A percentile compares a stretch with the other conserved stretches of the same genome.
Conservation (phyloP, 2,329 filamentous ascomycete genomes). For the Blumeriella jaapii region DNA sequence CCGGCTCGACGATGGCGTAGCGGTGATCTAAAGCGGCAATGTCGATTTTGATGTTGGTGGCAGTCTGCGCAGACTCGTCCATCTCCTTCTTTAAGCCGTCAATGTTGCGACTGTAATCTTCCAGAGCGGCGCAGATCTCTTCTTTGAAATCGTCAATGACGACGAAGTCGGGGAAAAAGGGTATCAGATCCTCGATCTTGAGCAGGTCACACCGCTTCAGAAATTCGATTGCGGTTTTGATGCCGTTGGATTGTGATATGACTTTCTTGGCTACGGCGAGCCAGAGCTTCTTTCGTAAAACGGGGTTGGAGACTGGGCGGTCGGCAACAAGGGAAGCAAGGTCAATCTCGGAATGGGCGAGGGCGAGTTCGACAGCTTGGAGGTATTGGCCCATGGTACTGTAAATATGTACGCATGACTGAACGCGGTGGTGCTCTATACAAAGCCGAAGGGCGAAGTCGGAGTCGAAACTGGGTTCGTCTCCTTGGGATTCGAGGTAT, state of each 20-base stretch:
- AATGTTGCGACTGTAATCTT: conserved; percentile 87
- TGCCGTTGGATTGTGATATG: conserved; percentile 73
- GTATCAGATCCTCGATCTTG: conserved; percentile 91
- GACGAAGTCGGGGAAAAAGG: conserved; percentile 97
- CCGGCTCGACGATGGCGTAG: conserved; percentile 93
- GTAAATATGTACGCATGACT: conserved; percentile 95
- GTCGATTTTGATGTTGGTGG: conserved; percentile 80
- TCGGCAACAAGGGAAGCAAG: conserved; percentile 85
- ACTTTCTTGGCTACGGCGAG: conserved; percentile 90
- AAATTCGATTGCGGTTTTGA: conserved; percentile 90
- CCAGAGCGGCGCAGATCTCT: conserved; percentile 86
- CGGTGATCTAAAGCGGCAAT: conserved; percentile 76
- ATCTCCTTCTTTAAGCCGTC: conserved; percentile 83
- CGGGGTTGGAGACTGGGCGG: conserved; percentile 64
- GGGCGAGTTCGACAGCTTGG: conserved; percentile 82
- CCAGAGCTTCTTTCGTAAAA: conserved; percentile 88
- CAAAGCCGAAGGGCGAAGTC: conserved; percentile 94
- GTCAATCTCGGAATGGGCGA: conserved; percentile 82
- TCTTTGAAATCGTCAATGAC: conserved; percentile 99
- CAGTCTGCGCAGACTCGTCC: conserved; percentile 85
- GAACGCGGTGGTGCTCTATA: conserved; percentile 85
- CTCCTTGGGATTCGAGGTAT: conserved; percentile 84
- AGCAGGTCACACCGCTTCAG: conserved; percentile 83
- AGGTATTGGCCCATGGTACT: conserved; percentile 91
- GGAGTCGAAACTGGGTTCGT: conserved; percentile 79